Evolutionary conservation across 2,329 filamentous ascomycete genomes (phyloP).

Genomic region (Trichoderma afroharzianum): DNA sequence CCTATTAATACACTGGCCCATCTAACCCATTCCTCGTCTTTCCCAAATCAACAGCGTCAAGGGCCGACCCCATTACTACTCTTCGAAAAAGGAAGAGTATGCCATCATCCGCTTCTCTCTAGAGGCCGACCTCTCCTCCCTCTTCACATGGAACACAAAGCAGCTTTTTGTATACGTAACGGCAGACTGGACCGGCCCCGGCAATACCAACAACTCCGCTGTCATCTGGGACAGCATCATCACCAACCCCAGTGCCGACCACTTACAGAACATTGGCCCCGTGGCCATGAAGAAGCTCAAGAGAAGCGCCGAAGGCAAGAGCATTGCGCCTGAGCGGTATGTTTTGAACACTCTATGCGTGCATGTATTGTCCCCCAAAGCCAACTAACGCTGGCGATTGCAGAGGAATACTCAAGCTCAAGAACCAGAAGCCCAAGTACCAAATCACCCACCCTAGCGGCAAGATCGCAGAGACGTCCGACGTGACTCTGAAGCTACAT

Average conservation of each 20-base stretch:
- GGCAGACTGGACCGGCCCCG: conserved; percentile 60
- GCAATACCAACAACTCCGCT: conserved; percentile 59
- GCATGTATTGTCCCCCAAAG: neutral
- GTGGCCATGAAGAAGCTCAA: conserved; percentile 59
- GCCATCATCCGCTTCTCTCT: conserved; percentile 91
- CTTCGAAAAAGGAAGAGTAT: conserved; percentile 88
- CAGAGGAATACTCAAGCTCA: conserved; percentile 70
- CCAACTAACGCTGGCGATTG: neutral
- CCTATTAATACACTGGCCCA: neutral
- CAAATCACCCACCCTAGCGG: conserved; percentile 89
- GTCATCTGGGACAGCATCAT: conserved; percentile 98
- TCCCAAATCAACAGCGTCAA: conserved; percentile 57
- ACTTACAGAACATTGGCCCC: conserved; percentile 59
- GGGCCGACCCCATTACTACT: conserved; percentile 95
- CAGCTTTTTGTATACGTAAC: conserved; percentile 96
- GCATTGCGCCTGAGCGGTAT: conserved; percentile 55
- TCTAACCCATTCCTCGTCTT: neutral
- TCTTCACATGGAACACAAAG: conserved; percentile 99
- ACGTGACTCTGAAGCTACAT: conserved; percentile 76
- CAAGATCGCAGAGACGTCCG: conserved; percentile 66
- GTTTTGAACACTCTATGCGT: conserved; percentile 6
- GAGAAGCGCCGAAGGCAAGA: conserved; percentile 57
- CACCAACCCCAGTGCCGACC: conserved; percentile 64
- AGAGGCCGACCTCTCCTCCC: conserved; percentile 81
- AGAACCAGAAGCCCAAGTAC: conserved; percentile 91